These are phyloP conservation scores for Gymnopus androsaceus DNA, from an alignment of 1,284 basidiomycete genomes.

Conservation along the genomic window DNA sequence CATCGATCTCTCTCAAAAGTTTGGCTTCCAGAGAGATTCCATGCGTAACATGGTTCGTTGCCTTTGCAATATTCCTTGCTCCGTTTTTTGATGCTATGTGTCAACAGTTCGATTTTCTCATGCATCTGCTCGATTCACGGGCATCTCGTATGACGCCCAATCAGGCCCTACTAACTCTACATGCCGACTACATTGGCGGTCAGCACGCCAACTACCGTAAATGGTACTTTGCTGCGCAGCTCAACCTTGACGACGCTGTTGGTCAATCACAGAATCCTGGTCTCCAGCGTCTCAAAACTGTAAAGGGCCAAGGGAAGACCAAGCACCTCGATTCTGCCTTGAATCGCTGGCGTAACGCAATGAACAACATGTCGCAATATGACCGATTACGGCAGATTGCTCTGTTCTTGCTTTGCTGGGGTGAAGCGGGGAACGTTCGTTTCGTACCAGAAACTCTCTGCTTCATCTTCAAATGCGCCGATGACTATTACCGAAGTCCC, in stretches of 20 bases:
- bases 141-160: conserved; percentile 99
- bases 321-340: conserved; percentile 93
- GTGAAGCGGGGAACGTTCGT: conserved; percentile 95
- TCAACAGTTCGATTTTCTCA: conserved; percentile 92
- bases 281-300: conserved; percentile 83
- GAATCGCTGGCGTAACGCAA: conserved; percentile 95
- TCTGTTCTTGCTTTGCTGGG: conserved; percentile 96
- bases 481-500: conserved; percentile 98
- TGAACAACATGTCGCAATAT: conserved; percentile 99
- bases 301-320: conserved; percentile 67
- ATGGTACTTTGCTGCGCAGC: conserved; percentile 99
- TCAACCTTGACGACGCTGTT: conserved; percentile 98
- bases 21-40: conserved; percentile 95
- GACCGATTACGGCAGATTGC: conserved; percentile 96
- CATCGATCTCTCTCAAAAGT: conserved; percentile 98
- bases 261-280: conserved; percentile 94
- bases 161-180: conserved; percentile 93
- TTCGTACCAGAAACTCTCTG: conserved; percentile 97
- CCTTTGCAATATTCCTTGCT: conserved; percentile 5
- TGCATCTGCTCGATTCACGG: conserved; percentile 95
- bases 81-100: conserved; percentile 9
- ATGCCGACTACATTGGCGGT: conserved; percentile 98
- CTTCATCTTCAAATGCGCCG: conserved; percentile 99
- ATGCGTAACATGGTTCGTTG: conserved; percentile 84
- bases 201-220: conserved; percentile 96